phyloP scores from a whole-genome alignment of 805 yeast species.

The Candida lessepsii region DNA sequence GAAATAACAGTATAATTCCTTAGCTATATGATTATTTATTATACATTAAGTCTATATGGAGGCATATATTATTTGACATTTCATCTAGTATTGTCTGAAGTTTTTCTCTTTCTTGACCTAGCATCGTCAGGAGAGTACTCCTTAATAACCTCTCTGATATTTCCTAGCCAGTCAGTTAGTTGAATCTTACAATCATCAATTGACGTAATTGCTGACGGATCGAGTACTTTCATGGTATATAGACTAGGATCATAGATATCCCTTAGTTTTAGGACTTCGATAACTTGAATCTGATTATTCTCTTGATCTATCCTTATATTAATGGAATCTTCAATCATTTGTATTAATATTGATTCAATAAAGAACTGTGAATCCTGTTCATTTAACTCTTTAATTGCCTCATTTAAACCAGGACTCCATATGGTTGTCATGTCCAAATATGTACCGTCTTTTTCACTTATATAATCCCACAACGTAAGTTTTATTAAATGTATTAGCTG shows the following conservation, averaged over 20 bases:
- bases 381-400: slow-evolving; percentile 4
- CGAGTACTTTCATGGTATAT: slow-evolving; percentile 23
- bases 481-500: slow-evolving; percentile 25
- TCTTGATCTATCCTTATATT: slow-evolving; percentile 30
- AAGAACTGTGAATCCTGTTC: slow-evolving; percentile 5
- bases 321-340: slow-evolving; percentile 18
- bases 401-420: neutral
- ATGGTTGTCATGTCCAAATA: neutral
- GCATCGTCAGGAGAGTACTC: slow-evolving; percentile 11
- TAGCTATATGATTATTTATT: neutral
- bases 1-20: neutral
- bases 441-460: slow-evolving; percentile 15
- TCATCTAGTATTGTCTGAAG: slow-evolving; percentile 5
- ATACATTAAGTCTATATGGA: neutral
- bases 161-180: slow-evolving; percentile 25
- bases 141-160: slow-evolving; percentile 14
- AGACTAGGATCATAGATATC: slow-evolving; percentile 31
- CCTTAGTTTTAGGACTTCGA: slow-evolving; percentile 21
- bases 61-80: neutral
- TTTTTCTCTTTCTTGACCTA: slow-evolving; percentile 11
- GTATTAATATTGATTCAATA: slow-evolving; percentile 12
- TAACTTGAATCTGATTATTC: slow-evolving; percentile 16
- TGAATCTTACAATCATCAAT: slow-evolving; percentile 18
- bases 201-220: slow-evolving; percentile 17
- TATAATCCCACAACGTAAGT: slow-evolving; percentile 24